Percentiles rank a stretch among this genome's conserved stretches.
Conservation (phyloP, 306 rosid species). For the Castanea sativa region DNA sequence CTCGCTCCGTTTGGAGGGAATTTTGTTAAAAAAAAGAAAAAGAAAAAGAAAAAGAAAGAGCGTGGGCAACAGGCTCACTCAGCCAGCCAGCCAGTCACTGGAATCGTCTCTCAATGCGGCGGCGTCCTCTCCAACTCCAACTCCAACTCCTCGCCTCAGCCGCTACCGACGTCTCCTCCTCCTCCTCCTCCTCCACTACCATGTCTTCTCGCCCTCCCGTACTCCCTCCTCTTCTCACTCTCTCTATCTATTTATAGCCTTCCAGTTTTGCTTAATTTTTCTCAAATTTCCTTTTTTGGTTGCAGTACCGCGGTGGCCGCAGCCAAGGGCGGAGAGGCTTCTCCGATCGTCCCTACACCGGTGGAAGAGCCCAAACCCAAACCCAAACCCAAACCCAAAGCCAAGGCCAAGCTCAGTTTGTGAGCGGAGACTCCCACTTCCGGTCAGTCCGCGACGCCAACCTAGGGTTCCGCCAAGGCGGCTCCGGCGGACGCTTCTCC, state of each 20-base stretch:
- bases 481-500: slow-evolving; percentile 34
- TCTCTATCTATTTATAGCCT: neutral
- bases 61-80: slow-evolving; percentile 5
- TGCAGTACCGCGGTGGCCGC: slow-evolving; percentile 62
- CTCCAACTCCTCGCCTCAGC: slow-evolving; percentile 27
- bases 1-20: too few relatives aligned
- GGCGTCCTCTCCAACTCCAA: slow-evolving; percentile 40
- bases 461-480: slow-evolving; percentile 51
- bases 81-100: neutral
- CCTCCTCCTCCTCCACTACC: neutral
- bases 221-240: slow-evolving; percentile 14
- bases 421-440: slow-evolving; percentile 56
- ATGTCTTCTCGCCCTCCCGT: slow-evolving; percentile 58
- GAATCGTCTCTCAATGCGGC: slow-evolving; percentile 43
- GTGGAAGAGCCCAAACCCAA: slow-evolving; percentile 23
- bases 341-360: slow-evolving; percentile 40
- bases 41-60: fast-evolving
- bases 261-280: neutral
- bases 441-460: slow-evolving; percentile 59
- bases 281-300: slow-evolving; percentile 5
- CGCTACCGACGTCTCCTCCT: slow-evolving; percentile 24
- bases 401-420: slow-evolving; percentile 11
- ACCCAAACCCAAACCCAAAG: neutral
- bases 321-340: slow-evolving; percentile 36
- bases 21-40: too few relatives aligned